Conservation (phyloP, 176 grass and related monocot species). For the Lolium multiflorum region DNA sequence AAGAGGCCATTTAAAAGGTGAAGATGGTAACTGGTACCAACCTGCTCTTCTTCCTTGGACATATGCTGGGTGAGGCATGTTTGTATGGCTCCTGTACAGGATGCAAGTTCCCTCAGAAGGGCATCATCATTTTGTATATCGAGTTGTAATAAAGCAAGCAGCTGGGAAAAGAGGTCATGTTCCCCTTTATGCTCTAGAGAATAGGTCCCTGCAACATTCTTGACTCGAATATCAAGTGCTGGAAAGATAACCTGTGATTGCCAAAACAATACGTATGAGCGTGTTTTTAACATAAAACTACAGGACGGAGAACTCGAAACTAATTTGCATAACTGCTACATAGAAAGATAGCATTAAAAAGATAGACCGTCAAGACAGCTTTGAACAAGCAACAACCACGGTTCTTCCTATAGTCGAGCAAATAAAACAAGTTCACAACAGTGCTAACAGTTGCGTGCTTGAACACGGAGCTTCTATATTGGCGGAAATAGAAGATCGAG, state of each 20-base stretch:
- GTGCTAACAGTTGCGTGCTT: neutral
- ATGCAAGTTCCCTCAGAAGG: conserved; percentile 88
- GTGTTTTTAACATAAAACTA: conserved; percentile 16
- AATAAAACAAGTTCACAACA: conserved; percentile 20
- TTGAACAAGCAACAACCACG: conserved; percentile 22
- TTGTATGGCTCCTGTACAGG: conserved; percentile 87
- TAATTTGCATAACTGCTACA: neutral
- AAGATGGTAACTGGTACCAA: conserved; percentile 12
- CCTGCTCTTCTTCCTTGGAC: conserved; percentile 99
- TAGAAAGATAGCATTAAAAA: conserved; percentile 14
- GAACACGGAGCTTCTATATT: conserved; percentile 24
- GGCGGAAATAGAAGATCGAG: conserved; percentile 16
- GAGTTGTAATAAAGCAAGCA: conserved; percentile 64
- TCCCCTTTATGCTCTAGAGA: conserved; percentile 97
- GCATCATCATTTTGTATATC: conserved; percentile 74
- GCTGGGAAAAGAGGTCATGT: conserved; percentile 70
- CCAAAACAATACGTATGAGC: conserved; percentile 34
- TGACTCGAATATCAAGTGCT: conserved; percentile 93
- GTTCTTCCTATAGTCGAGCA: conserved; percentile 1
- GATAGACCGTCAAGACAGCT: neutral
- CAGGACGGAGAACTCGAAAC: neutral
- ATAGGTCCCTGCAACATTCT: conserved; percentile 93
- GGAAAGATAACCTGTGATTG: conserved; percentile 92
- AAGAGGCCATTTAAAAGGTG: conserved; percentile 30
- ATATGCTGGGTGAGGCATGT: conserved; percentile 94